These are phyloP conservation scores for Chiua sp. DNA, from an alignment of 1,284 basidiomycete genomes.

Conservation along the genomic window DNA sequence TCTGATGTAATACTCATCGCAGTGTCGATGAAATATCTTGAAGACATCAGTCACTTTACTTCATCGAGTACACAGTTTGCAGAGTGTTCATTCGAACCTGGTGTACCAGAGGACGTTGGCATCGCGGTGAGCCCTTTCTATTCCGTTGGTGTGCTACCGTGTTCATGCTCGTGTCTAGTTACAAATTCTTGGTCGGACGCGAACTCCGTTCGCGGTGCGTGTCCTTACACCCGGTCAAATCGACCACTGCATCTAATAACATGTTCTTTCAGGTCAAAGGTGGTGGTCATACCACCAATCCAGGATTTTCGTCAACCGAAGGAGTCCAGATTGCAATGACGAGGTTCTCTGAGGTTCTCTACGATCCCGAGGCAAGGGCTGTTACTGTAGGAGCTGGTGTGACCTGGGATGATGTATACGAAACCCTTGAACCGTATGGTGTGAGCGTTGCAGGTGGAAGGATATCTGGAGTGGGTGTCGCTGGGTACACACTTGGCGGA, in stretches of 20 bases:
- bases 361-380: conserved; percentile 40
- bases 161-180: too few relatives aligned
- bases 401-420: conserved; percentile 65
- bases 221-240: too few relatives aligned
- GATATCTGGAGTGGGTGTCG: conserved; percentile 57
- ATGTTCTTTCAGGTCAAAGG: conserved; percentile 15
- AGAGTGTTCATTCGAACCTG: conserved; percentile 56
- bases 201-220: too few relatives aligned
- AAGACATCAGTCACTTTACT: conserved; percentile 52
- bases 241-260: too few relatives aligned
- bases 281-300: conserved; percentile 23
- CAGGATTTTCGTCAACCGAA: conserved; percentile 38
- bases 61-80: conserved; percentile 47
- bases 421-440: conserved; percentile 45
- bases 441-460: conserved; percentile 59
- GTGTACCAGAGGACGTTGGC: too few relatives aligned
- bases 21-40: conserved; percentile 34
- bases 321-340: conserved; percentile 63
- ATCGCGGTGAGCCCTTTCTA: too few relatives aligned
- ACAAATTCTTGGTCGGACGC: too few relatives aligned
- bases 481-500: conserved; percentile 59
- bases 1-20: not conserved
- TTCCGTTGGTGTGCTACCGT: too few relatives aligned
- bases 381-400: conserved; percentile 53
- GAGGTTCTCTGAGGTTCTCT: conserved; percentile 51